Evolutionary conservation across 116 monocot species (phyloP), one percentile per base, ranked within the genome.

Genomic region (Posidonia oceanica): DNA sequence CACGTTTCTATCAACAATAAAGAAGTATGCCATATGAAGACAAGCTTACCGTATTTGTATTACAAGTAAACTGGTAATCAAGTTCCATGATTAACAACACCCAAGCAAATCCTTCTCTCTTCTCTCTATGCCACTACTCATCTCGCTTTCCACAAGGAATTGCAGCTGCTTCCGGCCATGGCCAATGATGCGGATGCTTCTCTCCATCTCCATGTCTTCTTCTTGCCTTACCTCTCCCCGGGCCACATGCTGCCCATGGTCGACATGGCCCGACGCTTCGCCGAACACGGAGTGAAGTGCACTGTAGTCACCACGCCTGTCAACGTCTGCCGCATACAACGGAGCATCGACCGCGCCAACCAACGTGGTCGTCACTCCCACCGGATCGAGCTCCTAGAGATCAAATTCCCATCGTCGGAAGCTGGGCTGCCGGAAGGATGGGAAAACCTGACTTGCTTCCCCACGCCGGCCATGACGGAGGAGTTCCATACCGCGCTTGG

Each of bases 231-330:
- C 54, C 66, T 83, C 36, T 71, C 77, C 4, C 67, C 54, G 6
- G 83, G 80, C 16, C 90, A 90, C 77, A 69, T 84, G 39, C 66
- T 79, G 22, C 86, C 86, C 62, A 77, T 86, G 75, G 64, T 81
- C 39, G 76, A 86, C 75, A 52, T 84, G 42, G 86, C 90, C 54
- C 66, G 61, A 16, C 72, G 82, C 39, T 72, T 91, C 62, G 69
- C 84, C 11, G 38, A 48, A 22, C 80, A 37, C 3, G 82, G 84
- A 36, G 80, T 55, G 8, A 54, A 23, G 17, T 29, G 39, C 69
- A 78, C 82, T 70, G 3, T 82, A 71, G n/a, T 87, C 82, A 84
- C 80, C 69, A 78, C 87, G 8, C 78, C 78, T 48, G 59, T 60
- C 0, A 40, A n/a, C 60, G 59, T 54, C 42, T 59, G 64, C 40